Evolutionary conservation across 805 yeast species (phyloP), one percentile per base, ranked within the genome.

Genomic region (Kuraishia molischiana): DNA sequence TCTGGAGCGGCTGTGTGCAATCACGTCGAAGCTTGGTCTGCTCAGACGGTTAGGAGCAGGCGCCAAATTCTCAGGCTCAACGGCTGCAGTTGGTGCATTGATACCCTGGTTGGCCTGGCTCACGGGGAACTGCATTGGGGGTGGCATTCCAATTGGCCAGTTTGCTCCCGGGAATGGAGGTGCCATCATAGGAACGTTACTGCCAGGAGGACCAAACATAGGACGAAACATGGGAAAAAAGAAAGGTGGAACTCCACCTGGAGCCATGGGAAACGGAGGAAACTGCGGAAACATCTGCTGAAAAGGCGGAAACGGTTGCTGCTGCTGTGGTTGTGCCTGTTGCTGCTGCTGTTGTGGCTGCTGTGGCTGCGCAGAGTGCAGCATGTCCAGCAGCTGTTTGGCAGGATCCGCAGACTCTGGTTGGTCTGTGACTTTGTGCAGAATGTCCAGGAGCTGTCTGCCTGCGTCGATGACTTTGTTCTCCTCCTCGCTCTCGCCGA

Each of bases 381-480:
- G 44, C 34, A 21, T 35, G 17, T 32, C 37, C 30, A 13, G 13
- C 22, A 22, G 31, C 24, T 19, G 18, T 32, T 18, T 22, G 34
- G 15, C 20, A 19, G 35, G 34, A 32, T 24, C 32, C 29, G 48
- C 22, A 15, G 47, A 14, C 36, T 44, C 17, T 13, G 40, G 13
- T 24, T 41, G 17, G 21, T 41, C 14, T 38, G 40, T 31, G n/a
- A 73, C 70, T 34, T 59, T 54, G 44, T 72, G 75, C 42, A 83
- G 63, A 53, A 81, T 68, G 43, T 79, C 74, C 49, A 83, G 67
- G 40, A 83, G 56, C 38, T 80, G 90, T 65, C 90, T 77, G 24
- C 92, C 92, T 1, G 87, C 86, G 56, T 82, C 90, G 21, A 56
- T 53, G 40, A 44, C 49, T 22, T 40, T 36, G 26, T 49, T 50